Evolutionary conservation across 1,139 yeast genomes (phyloP).

Genomic region (Suhomyces choctaworum): DNA sequence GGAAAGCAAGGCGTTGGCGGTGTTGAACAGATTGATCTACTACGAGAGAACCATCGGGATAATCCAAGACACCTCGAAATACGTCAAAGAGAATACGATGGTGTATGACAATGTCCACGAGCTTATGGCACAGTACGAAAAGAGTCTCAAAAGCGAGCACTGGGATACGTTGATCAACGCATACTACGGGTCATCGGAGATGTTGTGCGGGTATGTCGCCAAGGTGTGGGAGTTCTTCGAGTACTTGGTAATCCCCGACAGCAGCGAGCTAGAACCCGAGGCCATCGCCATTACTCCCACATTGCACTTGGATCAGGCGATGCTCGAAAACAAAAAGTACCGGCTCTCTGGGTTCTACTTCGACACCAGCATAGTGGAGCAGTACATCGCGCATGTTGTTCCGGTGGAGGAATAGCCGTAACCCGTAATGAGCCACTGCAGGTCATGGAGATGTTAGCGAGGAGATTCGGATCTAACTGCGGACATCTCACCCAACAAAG

Average conservation of each 20-base stretch:
- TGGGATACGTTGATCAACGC: conserved; percentile 23
- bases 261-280: conserved; percentile 1
- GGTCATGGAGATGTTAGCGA: too few relatives aligned
- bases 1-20: conserved; percentile 3
- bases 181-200: conserved; percentile 35
- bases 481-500: too few relatives aligned
- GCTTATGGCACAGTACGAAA: conserved; percentile 2
- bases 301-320: conserved; percentile 22
- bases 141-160: background rate
- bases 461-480: too few relatives aligned
- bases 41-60: conserved; percentile 1
- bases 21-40: background rate
- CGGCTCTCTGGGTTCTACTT: conserved; percentile 27
- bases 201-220: conserved; percentile 26
- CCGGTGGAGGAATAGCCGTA: conserved; percentile 6
- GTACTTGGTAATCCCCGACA: conserved; percentile 19
- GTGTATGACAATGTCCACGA: background rate
- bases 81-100: background rate
- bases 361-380: conserved; percentile 23
- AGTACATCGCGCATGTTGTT: conserved; percentile 29
- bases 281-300: conserved; percentile 20
- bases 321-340: conserved; percentile 21
- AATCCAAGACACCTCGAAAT: conserved; percentile 1
- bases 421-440: too few relatives aligned
- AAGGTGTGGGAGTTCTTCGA: conserved; percentile 32